Evolutionary conservation across 2,329 filamentous ascomycete species (phyloP), one percentile per base, ranked within the genome.

Genomic region (Penicillium griseofulvum): DNA sequence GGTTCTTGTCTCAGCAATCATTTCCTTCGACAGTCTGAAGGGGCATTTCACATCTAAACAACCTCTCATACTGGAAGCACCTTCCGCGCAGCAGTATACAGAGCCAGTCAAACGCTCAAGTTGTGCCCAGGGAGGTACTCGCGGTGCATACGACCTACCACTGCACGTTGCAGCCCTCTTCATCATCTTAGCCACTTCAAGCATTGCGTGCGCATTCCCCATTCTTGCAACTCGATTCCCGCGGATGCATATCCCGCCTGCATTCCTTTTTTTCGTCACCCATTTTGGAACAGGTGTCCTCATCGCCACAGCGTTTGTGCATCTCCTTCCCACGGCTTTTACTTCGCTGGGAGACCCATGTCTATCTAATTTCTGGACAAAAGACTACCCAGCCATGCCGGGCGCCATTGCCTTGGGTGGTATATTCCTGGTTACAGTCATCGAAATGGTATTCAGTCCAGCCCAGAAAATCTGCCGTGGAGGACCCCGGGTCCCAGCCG

Each of bases 271-370:
- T 26, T 66, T 67, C 59, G 86, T 85, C 65, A 84, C 88, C 61
- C 88, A 91, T 74, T 88, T 90, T 61, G 88, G 90, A 67, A 94
- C 90, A 1, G 90, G 90, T 56, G 90, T 94, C 19, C 78, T 94
- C n/a, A 87, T 94, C 58, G 89, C 90, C 11, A 94, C 90, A 1
- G 89, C 90, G 52, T 94, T 94, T 67, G 89, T 93, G 26, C 89
- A 93, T 74, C 79, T 88, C 12, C 80, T 88, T 4, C 86, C 84
- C 51, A 89, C 83, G 26, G 86, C 87, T 0, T 89, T 89, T 38
- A 63, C 60, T 12, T 64, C 65, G 1, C 54, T 69, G 24, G 56
- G 63, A 26, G 55, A 68, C 65, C 86, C 86, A 41, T 89, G 87
- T 65, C 67, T 80, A 22, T 73, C 76, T 0, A 57, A 64, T 24